Base-by-base conservation (phyloP, 257 asterid genomes). In the Fraxinus americana region DNA sequence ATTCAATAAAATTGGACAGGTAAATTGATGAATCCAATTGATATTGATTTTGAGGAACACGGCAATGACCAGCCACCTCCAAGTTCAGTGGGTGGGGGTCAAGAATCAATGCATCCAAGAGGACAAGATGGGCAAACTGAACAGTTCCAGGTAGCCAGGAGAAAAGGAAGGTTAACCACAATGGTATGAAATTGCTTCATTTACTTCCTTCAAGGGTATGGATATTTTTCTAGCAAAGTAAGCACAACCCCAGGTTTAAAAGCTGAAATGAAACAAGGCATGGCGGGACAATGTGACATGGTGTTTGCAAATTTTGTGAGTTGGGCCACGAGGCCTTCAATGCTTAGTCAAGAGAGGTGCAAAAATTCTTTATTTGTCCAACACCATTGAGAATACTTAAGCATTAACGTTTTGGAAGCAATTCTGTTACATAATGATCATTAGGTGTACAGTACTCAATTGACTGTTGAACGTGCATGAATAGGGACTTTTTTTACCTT, bases 1-100 rank as follows among this genome's bases (percentile, higher is more conserved):
- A 67, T 72, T 48, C 74, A 35, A 12, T 27, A 30, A 30, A 69
- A 61, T 81, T 35, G 77, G 77, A 43, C 84, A 86, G 96, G 84
- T 80, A 23, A 78, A 78, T 84, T 87, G 75, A 92, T 92, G 96
- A 79, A 78, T 83, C 85, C 77, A 59, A 81, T 84, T 41, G 91
- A 86, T 19, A 82, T 89, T 54, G 86, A 88, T 68, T 81, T 78
- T 71, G 90, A 82, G 32, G 92, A 82, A 36, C 92, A 84, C 72
- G 70, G 73, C 80, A 75, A 74, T 78, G 88, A 75, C 59, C 75
- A 74, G 45, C 83, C 87, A 7, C 83, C 77, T 39, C 85, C 75
- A 67, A 72, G 57, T 80, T 82, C 82, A 16, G 80, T 74, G 67
- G 84, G 75, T 74, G 88, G 75, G 75, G 85, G 73, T 78, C 88